A percentile compares a stretch with the other conserved stretches of the same genome.
These are phyloP conservation scores for Pseudovirgaria hyperparasitica DNA, from an alignment of 2,329 filamentous ascomycete genomes.

Conservation along the genomic window DNA sequence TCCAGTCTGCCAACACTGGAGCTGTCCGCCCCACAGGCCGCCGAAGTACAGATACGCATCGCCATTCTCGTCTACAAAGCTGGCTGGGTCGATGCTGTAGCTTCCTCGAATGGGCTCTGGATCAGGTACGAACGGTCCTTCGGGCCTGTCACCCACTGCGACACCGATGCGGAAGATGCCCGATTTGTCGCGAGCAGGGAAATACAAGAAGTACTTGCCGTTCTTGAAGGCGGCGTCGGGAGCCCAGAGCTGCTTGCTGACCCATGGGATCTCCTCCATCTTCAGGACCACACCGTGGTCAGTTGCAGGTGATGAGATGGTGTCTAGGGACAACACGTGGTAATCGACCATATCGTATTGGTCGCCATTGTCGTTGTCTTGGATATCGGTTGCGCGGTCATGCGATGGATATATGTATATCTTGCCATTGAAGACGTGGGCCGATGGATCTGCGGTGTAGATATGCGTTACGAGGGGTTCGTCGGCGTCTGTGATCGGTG, in stretches of 20 bases:
- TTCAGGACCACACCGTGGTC: slow-evolving; percentile 62
- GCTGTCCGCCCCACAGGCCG: slow-evolving; percentile 68
- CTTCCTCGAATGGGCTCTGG: slow-evolving; percentile 52
- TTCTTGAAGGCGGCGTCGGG: slow-evolving; percentile 60
- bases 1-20: slow-evolving; percentile 58
- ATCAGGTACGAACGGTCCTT: slow-evolving; percentile 58
- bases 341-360: slow-evolving; percentile 80
- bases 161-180: slow-evolving; percentile 65
- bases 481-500: slow-evolving; percentile 23
- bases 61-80: slow-evolving; percentile 58
- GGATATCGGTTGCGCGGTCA: slow-evolving; percentile 61
- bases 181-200: slow-evolving; percentile 59
- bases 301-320: slow-evolving; percentile 41
- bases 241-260: slow-evolving; percentile 67
- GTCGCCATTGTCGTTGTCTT: slow-evolving; percentile 73
- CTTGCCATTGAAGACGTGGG: slow-evolving; percentile 63
- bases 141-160: slow-evolving; percentile 48
- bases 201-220: slow-evolving; percentile 65
- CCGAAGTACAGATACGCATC: slow-evolving; percentile 62
- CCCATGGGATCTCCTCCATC: slow-evolving; percentile 59
- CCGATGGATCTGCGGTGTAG: slow-evolving; percentile 70
- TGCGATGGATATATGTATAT: slow-evolving; percentile 75
- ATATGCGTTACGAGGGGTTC: slow-evolving; percentile 58
- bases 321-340: slow-evolving; percentile 58
- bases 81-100: slow-evolving; percentile 66